Percentiles rank a stretch among this genome's conserved stretches.
Conservation (phyloP, 495 filamentous ascomycete species). For the Xylaria palmicola region DNA sequence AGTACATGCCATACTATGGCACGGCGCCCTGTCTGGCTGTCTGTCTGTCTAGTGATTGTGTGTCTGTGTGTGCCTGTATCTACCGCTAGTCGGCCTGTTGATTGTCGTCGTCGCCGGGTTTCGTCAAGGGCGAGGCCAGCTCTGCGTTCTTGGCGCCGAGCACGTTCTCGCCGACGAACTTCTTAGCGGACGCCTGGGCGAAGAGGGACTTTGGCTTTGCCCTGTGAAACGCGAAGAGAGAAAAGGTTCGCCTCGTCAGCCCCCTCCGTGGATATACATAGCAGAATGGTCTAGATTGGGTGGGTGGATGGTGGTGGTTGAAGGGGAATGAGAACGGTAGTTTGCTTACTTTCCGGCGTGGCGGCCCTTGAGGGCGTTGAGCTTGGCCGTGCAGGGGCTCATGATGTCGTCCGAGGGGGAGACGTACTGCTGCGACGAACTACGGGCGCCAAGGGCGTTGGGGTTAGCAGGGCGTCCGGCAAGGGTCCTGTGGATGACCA, state of each 20-base stretch:
- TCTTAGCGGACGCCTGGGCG: conserved; percentile 59
- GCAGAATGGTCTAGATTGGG: not conserved
- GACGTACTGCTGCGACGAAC: conserved; percentile 65
- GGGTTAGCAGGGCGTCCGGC: conserved; percentile 20
- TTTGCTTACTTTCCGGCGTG: conserved; percentile 64
- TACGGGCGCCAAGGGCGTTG: conserved; percentile 20
- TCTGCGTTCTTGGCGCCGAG: conserved; percentile 24
- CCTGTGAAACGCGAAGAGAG: too few species aligned
- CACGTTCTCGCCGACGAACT: conserved; percentile 39
- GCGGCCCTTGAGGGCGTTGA: conserved; percentile 80
- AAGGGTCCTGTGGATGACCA: conserved; percentile 14
- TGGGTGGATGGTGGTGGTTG: not conserved
- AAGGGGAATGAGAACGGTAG: not conserved
- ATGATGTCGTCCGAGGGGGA: conserved; percentile 92
- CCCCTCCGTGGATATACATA: too few species aligned
- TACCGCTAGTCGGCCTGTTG: not conserved
- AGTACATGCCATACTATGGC: too few species aligned
- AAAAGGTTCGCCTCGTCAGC: too few species aligned
- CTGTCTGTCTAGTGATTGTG: too few species aligned
- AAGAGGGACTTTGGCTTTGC: conserved; percentile 65
- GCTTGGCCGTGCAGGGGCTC: conserved; percentile 90
- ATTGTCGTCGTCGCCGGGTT: not conserved
- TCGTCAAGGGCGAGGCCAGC: not conserved
- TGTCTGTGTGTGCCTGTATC: too few species aligned
- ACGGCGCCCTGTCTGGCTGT: too few species aligned